Evolutionary conservation across 768 basidiomycete genomes (phyloP).

Genomic region (Dacryopinax primogenitus): DNA sequence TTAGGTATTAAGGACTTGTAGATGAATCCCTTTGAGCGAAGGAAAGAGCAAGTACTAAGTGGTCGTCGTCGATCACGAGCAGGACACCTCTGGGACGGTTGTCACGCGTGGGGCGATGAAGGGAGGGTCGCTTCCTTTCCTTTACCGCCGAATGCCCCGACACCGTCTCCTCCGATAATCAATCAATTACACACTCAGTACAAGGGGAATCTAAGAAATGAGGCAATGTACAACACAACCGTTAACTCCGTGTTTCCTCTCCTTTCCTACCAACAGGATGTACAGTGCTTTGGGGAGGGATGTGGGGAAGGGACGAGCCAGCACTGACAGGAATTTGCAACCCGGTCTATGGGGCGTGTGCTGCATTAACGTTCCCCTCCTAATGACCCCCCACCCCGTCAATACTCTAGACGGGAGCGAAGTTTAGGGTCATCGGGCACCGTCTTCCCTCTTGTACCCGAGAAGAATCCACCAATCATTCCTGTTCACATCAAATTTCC

Average conservation of each 20-base stretch:
- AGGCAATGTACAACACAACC: background rate
- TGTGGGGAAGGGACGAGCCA: no score
- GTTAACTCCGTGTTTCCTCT: background rate
- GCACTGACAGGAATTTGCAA: no score
- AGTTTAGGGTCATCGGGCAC: no score
- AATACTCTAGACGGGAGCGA: no score
- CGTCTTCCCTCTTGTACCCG: no score
- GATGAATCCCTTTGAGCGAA: constrained; percentile 2
- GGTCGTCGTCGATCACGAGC: constrained; percentile 10
- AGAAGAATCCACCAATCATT: no score
- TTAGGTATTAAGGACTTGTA: constrained; percentile 9
- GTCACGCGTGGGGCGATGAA: constrained; percentile 6
- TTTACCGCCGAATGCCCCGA: background rate
- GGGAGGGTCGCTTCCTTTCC: background rate
- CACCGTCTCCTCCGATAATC: background rate
- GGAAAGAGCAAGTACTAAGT: background rate
- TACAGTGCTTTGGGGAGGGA: no score
- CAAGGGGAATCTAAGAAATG: background rate
- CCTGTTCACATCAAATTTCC: no score
- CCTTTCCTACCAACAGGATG: background rate
- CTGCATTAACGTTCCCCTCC: no score
- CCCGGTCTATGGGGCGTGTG: no score
- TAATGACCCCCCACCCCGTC: no score
- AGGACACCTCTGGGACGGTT: background rate
- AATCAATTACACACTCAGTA: background rate